Percentiles rank a stretch among this genome's conserved stretches.
Evolutionary conservation across 352 stramenopile species (phyloP).

Genomic region (Aphanomyces cochlioides): DNA sequence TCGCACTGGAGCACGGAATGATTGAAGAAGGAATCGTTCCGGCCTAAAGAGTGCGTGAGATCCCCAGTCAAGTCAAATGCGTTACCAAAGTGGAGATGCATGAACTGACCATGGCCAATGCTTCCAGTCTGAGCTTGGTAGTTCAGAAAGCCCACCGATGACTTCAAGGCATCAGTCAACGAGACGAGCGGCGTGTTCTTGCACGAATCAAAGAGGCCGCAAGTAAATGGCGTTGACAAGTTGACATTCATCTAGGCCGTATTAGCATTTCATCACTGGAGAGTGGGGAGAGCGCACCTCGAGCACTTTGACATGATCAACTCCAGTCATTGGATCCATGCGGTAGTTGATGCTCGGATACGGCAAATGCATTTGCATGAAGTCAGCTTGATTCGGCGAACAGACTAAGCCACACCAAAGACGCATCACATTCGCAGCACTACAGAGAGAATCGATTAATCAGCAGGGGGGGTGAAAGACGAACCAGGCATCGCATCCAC

Average conservation of each 20-base stretch:
- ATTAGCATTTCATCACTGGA: not conserved
- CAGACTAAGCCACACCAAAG: slow-evolving; percentile 86
- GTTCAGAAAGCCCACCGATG: slow-evolving; percentile 81
- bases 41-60: not conserved
- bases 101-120: slow-evolving; percentile 83
- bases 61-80: slow-evolving; percentile 40
- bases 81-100: slow-evolving; percentile 67
- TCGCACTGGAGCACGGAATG: slow-evolving; percentile 64
- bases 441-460: slow-evolving; percentile 7
- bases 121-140: slow-evolving; percentile 87
- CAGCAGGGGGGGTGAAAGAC: not conserved
- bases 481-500: slow-evolving; percentile 71
- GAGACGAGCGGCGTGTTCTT: slow-evolving; percentile 81
- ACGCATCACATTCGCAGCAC: slow-evolving; percentile 76
- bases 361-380: slow-evolving; percentile 62
- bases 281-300: slow-evolving; percentile 33
- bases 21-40: slow-evolving; percentile 13
- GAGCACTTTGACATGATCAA: slow-evolving; percentile 72
- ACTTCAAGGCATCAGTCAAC: slow-evolving; percentile 68
- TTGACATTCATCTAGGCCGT: slow-evolving; percentile 50
- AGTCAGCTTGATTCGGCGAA: slow-evolving; percentile 64
- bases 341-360: slow-evolving; percentile 70
- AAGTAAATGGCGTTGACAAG: slow-evolving; percentile 68
- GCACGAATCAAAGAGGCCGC: slow-evolving; percentile 77
- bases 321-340: slow-evolving; percentile 66